Base-by-base conservation (phyloP, 2,329 filamentous ascomycete genomes). In the Rhinocladiella similis region DNA sequence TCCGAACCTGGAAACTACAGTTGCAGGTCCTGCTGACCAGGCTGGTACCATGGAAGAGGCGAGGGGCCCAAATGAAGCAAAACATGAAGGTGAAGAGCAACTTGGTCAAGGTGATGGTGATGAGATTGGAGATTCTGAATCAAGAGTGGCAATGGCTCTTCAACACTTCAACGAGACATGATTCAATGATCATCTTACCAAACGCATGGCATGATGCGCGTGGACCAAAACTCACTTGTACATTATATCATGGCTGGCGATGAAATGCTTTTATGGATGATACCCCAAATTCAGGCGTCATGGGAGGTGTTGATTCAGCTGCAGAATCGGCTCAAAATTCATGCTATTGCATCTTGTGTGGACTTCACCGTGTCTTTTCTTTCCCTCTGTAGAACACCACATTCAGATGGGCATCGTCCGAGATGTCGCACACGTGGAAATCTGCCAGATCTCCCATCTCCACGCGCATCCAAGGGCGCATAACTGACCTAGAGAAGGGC, bases 1-100 rank as follows among this genome's bases (percentile, higher is more conserved):
- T 38, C 62, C 62, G 16, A 60, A 57, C 19, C 48, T 64, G 4
- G 60, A 64, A 46, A 29, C 57, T 29, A 51, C 53, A 13, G 53
- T 57, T 42, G 54, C 55, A 9, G 33, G 45, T 3, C 50, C 45
- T 22, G 29, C 52, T 18, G 50, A 55, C 22, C 38, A 54, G 22
- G 33, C 42, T 36, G 50, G 20, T 25, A 36, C 39, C 5, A 25
- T 20, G 42, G 45, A 54, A 39, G 33, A 47, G 20, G 14, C 18
- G n/a, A 35, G 16, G 12, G 45, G 39, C 7, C 16, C 1, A 14
- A 47, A 54, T 22, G 6, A 16, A 25, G 10, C 19, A 33, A 19
- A 39, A n/a, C 43, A 53, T 5, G 53, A 50, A n/a, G 20, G 14
- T 41, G 38, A 51, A 33, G 42, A 42, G 20, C n/a, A 33, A 4